phyloP scores from a whole-genome alignment of 768 basidiomycete genomes.

The Tubosaeta sp. region DNA sequence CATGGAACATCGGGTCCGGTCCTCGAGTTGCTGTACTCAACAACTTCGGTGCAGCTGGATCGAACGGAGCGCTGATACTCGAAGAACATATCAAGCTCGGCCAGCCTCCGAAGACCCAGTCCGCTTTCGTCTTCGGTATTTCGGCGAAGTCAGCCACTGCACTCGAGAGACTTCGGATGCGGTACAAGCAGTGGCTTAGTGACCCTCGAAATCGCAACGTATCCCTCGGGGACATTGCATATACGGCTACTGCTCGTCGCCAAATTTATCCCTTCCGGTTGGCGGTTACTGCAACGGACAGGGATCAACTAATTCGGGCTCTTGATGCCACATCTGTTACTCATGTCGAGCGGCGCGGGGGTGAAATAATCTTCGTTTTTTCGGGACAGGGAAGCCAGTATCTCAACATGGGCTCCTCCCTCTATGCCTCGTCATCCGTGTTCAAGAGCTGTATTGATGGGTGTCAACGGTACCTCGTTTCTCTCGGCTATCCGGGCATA shows the following conservation, averaged over 20 bases:
- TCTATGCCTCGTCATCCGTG: constrained; percentile 47
- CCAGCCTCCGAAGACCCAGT: not conserved
- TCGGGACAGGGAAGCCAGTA: constrained; percentile 73
- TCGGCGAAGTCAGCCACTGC: constrained; percentile 56
- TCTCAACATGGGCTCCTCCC: constrained; percentile 53
- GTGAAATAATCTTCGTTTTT: constrained; percentile 59
- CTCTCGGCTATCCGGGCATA: constrained; percentile 50
- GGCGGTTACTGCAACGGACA: constrained; percentile 41
- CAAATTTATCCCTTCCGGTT: constrained; percentile 52
- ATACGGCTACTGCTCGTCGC: constrained; percentile 64
- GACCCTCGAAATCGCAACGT: constrained; percentile 19
- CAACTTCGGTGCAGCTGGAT: constrained; percentile 74
- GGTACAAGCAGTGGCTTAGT: constrained; percentile 48
- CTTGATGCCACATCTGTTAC: constrained; percentile 36
- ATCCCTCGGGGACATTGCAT: constrained; percentile 51
- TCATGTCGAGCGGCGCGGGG: constrained; percentile 24
- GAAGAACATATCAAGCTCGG: constrained; percentile 43
- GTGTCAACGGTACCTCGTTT: constrained; percentile 49
- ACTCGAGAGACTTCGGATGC: constrained; percentile 43
- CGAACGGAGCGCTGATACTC: constrained; percentile 58
- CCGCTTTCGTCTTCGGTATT: constrained; percentile 48
- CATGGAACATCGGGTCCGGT: constrained; percentile 41
- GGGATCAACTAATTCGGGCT: constrained; percentile 43
- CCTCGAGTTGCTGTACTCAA: constrained; percentile 58
- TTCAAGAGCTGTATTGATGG: constrained; percentile 54